phyloP scores from a whole-genome alignment of 495 filamentous ascomycete genomes.

The Penicillium alfredii region DNA sequence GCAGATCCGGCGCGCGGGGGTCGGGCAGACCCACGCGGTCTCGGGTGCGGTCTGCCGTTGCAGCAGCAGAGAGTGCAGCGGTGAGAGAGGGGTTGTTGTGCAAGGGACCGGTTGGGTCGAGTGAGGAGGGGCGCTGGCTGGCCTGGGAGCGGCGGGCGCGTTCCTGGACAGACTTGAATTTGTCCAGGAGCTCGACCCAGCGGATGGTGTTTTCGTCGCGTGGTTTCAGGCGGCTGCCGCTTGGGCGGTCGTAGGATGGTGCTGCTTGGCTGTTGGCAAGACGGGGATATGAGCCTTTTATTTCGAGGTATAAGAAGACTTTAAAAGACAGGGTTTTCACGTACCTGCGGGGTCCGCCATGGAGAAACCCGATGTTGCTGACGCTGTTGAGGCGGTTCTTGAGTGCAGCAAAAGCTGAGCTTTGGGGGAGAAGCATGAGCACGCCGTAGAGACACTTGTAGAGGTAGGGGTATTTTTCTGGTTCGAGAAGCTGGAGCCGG shows the following conservation, averaged over 20 bases:
- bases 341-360: slow-evolving; percentile 77
- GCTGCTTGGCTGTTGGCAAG: too few species aligned
- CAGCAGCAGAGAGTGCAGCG: slow-evolving; percentile 29
- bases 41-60: slow-evolving; percentile 32
- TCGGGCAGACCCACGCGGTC: slow-evolving; percentile 40
- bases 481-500: slow-evolving; percentile 94
- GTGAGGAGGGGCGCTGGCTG: slow-evolving; percentile 26
- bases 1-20: slow-evolving; percentile 27
- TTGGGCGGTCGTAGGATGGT: slow-evolving; percentile 55
- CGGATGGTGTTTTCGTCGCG: slow-evolving; percentile 78
- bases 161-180: slow-evolving; percentile 88
- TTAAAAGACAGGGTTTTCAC: slow-evolving; percentile 30
- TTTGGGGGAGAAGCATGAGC: slow-evolving; percentile 96
- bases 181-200: slow-evolving; percentile 94
- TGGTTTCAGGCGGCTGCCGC: slow-evolving; percentile 65
- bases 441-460: slow-evolving; percentile 99
- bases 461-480: slow-evolving; percentile 89
- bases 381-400: slow-evolving; percentile 97
- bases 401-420: slow-evolving; percentile 89
- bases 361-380: slow-evolving; percentile 91
- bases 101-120: slow-evolving; percentile 21
- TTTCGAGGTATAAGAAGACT: neutral
- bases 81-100: slow-evolving; percentile 23
- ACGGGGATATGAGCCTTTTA: too few species aligned
- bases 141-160: slow-evolving; percentile 52